phyloP scores from a whole-genome alignment of 2,329 filamentous ascomycete species.

The Monosporascus sp. region DNA sequence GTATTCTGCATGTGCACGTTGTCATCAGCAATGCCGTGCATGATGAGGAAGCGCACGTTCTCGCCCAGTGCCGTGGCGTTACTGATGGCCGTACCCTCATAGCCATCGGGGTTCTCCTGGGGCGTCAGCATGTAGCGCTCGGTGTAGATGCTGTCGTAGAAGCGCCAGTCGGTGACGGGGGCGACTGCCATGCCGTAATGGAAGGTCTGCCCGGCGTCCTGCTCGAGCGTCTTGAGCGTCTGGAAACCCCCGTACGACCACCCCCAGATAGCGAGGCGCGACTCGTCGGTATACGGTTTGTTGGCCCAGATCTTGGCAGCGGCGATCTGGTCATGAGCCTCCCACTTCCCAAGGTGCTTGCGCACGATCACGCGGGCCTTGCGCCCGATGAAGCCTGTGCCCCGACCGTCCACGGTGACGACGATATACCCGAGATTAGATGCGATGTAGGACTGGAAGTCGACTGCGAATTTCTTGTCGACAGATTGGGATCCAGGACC shows the following conservation, averaged over 20 bases:
- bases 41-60: conserved; percentile 84
- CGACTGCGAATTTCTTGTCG: conserved; percentile 70
- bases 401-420: conserved; percentile 88
- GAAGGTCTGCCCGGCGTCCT: conserved; percentile 84
- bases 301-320: conserved; percentile 78
- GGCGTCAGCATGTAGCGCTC: conserved; percentile 97
- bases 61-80: conserved; percentile 68
- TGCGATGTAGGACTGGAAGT: conserved; percentile 88
- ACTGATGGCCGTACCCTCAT: conserved; percentile 66
- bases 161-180: conserved; percentile 96
- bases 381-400: conserved; percentile 86
- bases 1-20: conserved; percentile 98
- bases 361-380: conserved; percentile 76
- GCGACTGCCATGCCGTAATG: conserved; percentile 97
- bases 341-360: conserved; percentile 76
- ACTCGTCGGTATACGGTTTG: conserved; percentile 76
- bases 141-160: conserved; percentile 91
- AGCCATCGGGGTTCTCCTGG: conserved; percentile 72
- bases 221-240: conserved; percentile 90
- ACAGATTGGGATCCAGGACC: conserved; percentile 92
- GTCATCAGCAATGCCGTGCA: conserved; percentile 95
- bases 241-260: conserved; percentile 98
- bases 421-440: conserved; percentile 85
- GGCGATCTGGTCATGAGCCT: conserved; percentile 86
- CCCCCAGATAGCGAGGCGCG: conserved; percentile 89